Conservation (phyloP, 768 basidiomycete genomes). For the Suillus subalutaceus region DNA sequence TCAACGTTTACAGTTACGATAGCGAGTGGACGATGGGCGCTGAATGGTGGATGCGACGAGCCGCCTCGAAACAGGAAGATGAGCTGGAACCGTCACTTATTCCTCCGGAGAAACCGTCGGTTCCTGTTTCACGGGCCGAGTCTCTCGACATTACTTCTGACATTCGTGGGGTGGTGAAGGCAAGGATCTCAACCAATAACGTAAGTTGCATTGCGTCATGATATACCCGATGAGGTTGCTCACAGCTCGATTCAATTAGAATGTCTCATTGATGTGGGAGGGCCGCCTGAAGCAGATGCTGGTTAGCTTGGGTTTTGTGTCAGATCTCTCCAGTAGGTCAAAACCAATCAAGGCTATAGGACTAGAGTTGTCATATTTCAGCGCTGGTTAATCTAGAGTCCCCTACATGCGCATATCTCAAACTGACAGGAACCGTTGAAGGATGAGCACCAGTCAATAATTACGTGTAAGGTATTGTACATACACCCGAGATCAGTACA, state of each 20-base stretch:
- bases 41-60: slow-evolving; percentile 90
- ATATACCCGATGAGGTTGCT: slow-evolving; percentile 1
- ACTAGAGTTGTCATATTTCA: slow-evolving; percentile 93
- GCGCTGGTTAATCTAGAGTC: slow-evolving; percentile 45
- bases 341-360: slow-evolving; percentile 90
- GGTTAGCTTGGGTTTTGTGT: slow-evolving; percentile 88
- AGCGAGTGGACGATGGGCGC: slow-evolving; percentile 96
- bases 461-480: slow-evolving; percentile 24
- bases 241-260: slow-evolving; percentile 45
- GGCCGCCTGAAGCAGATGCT: slow-evolving; percentile 88
- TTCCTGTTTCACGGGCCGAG: slow-evolving; percentile 1
- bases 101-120: slow-evolving; percentile 14
- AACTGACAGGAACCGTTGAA: neutral
- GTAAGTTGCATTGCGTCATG: slow-evolving; percentile 45
- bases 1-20: slow-evolving; percentile 96
- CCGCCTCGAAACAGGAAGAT: slow-evolving; percentile 19
- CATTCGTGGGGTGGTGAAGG: slow-evolving; percentile 85
- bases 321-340: slow-evolving; percentile 81
- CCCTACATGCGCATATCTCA: neutral
- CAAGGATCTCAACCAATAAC: slow-evolving; percentile 85
- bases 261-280: slow-evolving; percentile 92
- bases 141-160: slow-evolving; percentile 29
- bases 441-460: slow-evolving; percentile 16
- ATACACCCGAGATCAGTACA: slow-evolving; percentile 24
- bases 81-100: neutral